Evolutionary conservation across 768 basidiomycete genomes (phyloP).

Genomic region (Epithele typhae): DNA sequence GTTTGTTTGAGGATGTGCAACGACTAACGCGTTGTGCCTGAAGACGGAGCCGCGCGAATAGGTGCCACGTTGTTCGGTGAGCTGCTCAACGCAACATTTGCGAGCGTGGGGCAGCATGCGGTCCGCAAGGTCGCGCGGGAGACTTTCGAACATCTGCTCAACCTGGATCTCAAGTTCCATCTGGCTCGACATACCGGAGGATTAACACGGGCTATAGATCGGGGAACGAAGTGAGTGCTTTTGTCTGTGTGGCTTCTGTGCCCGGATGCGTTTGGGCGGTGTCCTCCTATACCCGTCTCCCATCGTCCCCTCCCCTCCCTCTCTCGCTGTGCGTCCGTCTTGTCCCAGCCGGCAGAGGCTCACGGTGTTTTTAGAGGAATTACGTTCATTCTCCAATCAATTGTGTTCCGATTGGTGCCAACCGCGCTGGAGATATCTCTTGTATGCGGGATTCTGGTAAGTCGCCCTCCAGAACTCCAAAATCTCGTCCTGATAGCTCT

Average conservation of each 20-base stretch:
- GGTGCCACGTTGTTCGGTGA: constrained; percentile 89
- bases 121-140: constrained; percentile 94
- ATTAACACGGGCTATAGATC: constrained; percentile 91
- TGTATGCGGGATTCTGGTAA: constrained; percentile 94
- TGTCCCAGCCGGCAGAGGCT: constrained; percentile 1
- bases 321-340: too few relatives aligned
- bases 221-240: constrained; percentile 83
- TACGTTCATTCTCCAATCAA: constrained; percentile 88
- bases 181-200: constrained; percentile 93
- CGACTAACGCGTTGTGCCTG: too few relatives aligned
- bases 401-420: constrained; percentile 92
- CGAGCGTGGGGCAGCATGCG: constrained; percentile 90
- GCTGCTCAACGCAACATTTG: constrained; percentile 92
- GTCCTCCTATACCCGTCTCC: too few relatives aligned
- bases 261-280: too few relatives aligned
- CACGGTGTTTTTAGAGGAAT: constrained; percentile 63
- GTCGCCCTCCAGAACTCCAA: constrained; percentile 20
- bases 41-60: constrained; percentile 89
- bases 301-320: too few relatives aligned
- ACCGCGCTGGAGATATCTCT: constrained; percentile 95
- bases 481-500: neutral
- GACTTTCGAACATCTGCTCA: constrained; percentile 90
- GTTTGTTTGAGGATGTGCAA: too few relatives aligned
- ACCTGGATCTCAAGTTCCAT: constrained; percentile 90
- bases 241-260: neutral